Conservation (phyloP, 2,329 filamentous ascomycete species). For the Paecilomyces niveus region DNA sequence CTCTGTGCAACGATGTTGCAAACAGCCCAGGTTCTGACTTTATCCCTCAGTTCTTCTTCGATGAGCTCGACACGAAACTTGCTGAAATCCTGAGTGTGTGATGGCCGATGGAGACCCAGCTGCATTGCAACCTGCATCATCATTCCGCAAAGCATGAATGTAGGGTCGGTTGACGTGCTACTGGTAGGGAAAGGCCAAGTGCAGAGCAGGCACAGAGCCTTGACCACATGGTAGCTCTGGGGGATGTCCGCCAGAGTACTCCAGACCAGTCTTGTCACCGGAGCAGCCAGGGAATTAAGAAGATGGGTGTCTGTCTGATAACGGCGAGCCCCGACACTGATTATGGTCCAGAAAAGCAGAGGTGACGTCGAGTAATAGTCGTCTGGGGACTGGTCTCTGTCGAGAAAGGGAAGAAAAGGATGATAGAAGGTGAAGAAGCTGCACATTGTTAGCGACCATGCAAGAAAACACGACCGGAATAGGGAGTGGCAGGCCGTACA, state of each 20-base stretch:
- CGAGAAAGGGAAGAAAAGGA: conserved; percentile 57
- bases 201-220: conserved; percentile 56
- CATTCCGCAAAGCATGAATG: conserved; percentile 58
- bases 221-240: conserved; percentile 58
- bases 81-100: conserved; percentile 52
- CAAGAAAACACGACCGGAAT: background rate
- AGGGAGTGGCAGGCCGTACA: conserved; percentile 23
- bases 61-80: conserved; percentile 48
- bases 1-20: conserved; percentile 63
- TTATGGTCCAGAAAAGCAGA: conserved; percentile 63
- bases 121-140: conserved; percentile 66
- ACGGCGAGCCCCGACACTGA: conserved; percentile 55
- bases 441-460: conserved; percentile 20
- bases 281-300: conserved; percentile 45
- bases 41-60: conserved; percentile 57
- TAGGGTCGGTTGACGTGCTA: conserved; percentile 57
- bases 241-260: conserved; percentile 54
- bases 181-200: conserved; percentile 60
- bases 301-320: conserved; percentile 49
- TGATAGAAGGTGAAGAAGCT: conserved; percentile 61
- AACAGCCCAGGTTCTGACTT: conserved; percentile 59
- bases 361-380: conserved; percentile 53
- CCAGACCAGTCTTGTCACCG: conserved; percentile 54
- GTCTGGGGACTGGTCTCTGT: conserved; percentile 47
- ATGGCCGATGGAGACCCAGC: conserved; percentile 57